Evolutionary conservation across 2,329 filamentous ascomycete genomes (phyloP), one percentile per base, ranked within the genome.

Genomic region (Ceratocystis diversiconidia): DNA sequence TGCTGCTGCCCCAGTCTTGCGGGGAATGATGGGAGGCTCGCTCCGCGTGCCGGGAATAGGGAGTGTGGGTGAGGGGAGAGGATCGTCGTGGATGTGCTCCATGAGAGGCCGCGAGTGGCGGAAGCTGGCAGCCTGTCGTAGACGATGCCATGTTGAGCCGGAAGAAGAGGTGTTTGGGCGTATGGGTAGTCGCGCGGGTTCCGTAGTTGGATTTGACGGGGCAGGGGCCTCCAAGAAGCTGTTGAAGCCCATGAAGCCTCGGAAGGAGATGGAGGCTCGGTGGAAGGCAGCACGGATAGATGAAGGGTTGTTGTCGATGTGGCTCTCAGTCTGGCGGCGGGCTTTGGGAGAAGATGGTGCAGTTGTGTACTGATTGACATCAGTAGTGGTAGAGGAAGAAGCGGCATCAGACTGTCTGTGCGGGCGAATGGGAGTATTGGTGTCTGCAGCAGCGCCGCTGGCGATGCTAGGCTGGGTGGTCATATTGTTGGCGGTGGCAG

Each of bases 1-100:
- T 36, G 83, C 83, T 1, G 82, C 83, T n/a, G 79, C 81, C 44
- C 84, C 84, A 0, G 79, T 81, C 65, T 84, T 79, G 10, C 75
- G 75, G 2, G 84, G 84, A 32, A 87, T 85, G 66, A 85, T 74
- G 0, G 84, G 84, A 3, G 84, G 84, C 66, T 80, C 81, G 41
- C 75, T 75, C 36, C 78, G 78, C 66, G 77, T 73, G 2, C 80
- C 80, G 1, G 81, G 80, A 3, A 81, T 72, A 0, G 78, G 77
- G 17, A 67, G 30, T 17, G 63, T 57, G 48, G 66, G 66, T 3
- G 66, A 67, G 3, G 66, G 66, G n/a, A 74, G 65, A 57, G 67
- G 64, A 3, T 48, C 64, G 60, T 68, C 68, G 64, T 68, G 66
- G 7, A 59, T 62, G 28, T 65, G 52, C 32, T 67, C 63, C 68